Base-by-base conservation (phyloP, 75 land plant genomes). In the Pinus albicaulis region DNA sequence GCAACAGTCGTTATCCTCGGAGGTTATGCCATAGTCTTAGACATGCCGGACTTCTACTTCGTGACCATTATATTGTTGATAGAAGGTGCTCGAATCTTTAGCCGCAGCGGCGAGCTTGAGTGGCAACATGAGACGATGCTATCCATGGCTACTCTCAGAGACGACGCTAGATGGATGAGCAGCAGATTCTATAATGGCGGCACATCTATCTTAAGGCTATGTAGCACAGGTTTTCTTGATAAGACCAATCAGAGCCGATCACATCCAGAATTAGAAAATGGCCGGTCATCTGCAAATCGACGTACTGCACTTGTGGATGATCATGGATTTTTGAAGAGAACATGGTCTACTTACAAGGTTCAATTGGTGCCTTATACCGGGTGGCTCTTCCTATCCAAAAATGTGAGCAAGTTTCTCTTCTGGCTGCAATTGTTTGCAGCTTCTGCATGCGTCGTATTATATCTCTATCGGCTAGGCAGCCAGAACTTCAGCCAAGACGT, bases 1-100 rank as follows among this genome's bases (percentile, higher is more conserved):
- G 98, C 98, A 0, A 95, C 95, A 0, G 95, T 91, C 3, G 93
- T 95, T 48, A 86, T 95, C 20, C 90, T 95, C 3, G 98, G 98
- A 1, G 98, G 98, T 1, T 92, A 92, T 55, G 89, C 90, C 22
- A 76, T 78, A 28, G 78, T 76, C 20, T 38, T 95, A 15, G 86
- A 77, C 5, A 70, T 31, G 38, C 79, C 71, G 0, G 98, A 95
- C 74, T 95, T 95, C 81, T 93, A 89, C 90, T 76, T 86, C 80
- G 84, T 95, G 36, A 31, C 31, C 2, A 31, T 31, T 31, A 31
- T 31, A 31, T 31, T 31, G 31, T 31, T 31, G 31, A 31, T 31
- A 31, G 31, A 31, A 31, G 31, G 31, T 2, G 31, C 31, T 31
- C 31, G 31, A 31, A 31, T 31, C n/a, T 92, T 91, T 78, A 81